Evolutionary conservation across 2,329 filamentous ascomycete species (phyloP), one percentile per base, ranked within the genome.

Genomic region (Fusarium brachygibbosum): DNA sequence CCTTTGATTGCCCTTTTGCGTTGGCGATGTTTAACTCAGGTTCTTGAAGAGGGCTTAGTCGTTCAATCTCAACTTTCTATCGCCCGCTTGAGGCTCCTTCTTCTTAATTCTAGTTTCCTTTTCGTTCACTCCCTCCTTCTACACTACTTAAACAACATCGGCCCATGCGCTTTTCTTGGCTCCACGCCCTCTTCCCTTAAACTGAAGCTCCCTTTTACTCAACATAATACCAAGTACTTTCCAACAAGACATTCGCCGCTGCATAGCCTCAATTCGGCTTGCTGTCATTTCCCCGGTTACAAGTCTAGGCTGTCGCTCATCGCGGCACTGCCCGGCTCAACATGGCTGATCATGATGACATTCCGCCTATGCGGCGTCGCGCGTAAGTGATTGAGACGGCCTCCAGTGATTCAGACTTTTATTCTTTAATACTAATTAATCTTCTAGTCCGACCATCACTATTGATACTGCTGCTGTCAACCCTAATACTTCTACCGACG

Each of bases 401-500:
- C 62, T 72, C 63, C 58, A 19, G 55, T 52, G 37, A 45, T 31
- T 12, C 25, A 37, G 32, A 48, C 31, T 58, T 58, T 49, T 62
- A 23, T 31, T 41, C 37, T 56, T 46, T 21, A 44, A 45, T 70
- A 44, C 72, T 75, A 29, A 74, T 58, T 12, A 45, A 42, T 48
- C 28, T 38, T 55, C 23, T 63, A 87, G 85, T 41, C 85, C 85
- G 35, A 86, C 85, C 54, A 87, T 87, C 62, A 87, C 83, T 52
- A 86, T 87, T 54, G 84, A 87, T 68, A 86, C 85, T 14, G 82
- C 84, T 11, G 82, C 80, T 61, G 77, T 78, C 63, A 76, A 74
- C 54, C 62, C 74, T 57, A 69, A 76, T 41, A 71, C 63, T 45
- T 66, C 75, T 57, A 56, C 75, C 54, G 74, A 77, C 37, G 76